Percentiles rank a stretch among this genome's conserved stretches.
Evolutionary conservation across 2,329 filamentous ascomycete genomes (phyloP).

Genomic region (Plenodomus tracheiphilus): DNA sequence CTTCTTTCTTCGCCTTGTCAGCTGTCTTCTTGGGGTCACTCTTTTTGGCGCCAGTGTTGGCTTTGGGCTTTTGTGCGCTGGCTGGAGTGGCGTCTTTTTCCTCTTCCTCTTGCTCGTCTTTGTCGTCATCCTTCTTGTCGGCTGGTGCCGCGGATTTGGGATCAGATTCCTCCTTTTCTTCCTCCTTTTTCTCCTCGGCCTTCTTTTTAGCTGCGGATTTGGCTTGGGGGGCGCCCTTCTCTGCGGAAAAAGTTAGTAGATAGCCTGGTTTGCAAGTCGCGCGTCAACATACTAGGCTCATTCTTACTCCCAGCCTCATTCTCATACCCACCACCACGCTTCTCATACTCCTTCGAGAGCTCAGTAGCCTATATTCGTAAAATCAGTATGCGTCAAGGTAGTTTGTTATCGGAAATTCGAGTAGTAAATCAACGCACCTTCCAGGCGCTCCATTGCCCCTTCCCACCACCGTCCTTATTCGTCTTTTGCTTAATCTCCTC

Average conservation of each 20-base stretch:
- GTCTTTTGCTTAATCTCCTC: conserved; percentile 51
- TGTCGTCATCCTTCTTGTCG: conserved; percentile 6
- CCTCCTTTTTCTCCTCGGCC: conserved; percentile 23
- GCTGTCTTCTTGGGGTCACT: conserved; percentile 22
- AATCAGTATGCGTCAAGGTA: neutral
- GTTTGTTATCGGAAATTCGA: neutral
- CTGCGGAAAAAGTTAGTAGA: conserved; percentile 13
- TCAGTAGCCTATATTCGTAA: conserved; percentile 39
- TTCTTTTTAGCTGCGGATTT: conserved; percentile 8
- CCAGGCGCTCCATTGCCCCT: conserved; percentile 54
- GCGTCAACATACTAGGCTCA: conserved; percentile 49
- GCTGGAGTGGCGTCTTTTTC: conserved; percentile 16
- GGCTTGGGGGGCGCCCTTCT: conserved; percentile 16
- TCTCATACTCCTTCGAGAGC: conserved; percentile 50
- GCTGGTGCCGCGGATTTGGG: conserved; percentile 3
- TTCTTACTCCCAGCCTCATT: conserved; percentile 49
- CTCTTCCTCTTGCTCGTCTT: conserved; percentile 12
- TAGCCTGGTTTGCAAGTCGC: neutral
- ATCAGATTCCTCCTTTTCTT: conserved; percentile 3
- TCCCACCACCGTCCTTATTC: conserved; percentile 52
- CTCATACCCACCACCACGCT: conserved; percentile 46
- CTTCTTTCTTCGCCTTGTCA: conserved; percentile 15
- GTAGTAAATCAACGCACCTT: conserved; percentile 38
- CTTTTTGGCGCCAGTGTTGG: conserved; percentile 22
- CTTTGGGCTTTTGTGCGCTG: conserved; percentile 27